Percentiles rank a stretch among this genome's conserved stretches.
These are phyloP conservation scores for Talaromyces rugulosus DNA, from an alignment of 2,329 filamentous ascomycete genomes.

Conservation along the genomic window DNA sequence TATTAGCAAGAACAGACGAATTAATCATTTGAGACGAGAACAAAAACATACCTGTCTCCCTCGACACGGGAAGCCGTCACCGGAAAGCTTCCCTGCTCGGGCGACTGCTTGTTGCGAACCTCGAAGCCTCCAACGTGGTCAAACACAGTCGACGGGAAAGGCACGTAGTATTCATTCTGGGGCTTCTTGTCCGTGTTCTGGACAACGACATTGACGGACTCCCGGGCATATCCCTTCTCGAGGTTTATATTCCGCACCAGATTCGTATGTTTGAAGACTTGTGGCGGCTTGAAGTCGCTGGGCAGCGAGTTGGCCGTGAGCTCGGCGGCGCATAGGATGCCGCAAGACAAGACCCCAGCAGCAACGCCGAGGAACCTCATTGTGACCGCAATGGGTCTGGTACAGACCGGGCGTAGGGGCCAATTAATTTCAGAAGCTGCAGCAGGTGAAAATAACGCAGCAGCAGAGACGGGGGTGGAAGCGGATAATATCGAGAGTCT, in stretches of 20 bases:
- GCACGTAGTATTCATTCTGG: conserved; percentile 86
- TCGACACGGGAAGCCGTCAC: conserved; percentile 66
- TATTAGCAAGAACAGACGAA: conserved; percentile 2
- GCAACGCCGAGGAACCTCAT: conserved; percentile 41
- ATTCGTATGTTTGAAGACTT: conserved; percentile 91
- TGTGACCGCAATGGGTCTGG: conserved; percentile 24
- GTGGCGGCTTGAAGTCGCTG: conserved; percentile 69
- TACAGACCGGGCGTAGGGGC: conserved; percentile 23
- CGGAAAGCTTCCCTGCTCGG: conserved; percentile 61
- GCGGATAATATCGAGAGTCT: not conserved
- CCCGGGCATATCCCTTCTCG: conserved; percentile 87
- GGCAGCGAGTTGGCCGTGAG: conserved; percentile 33
- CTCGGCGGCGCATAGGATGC: conserved; percentile 28
- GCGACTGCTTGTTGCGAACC: conserved; percentile 86
- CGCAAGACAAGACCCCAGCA: conserved; percentile 29
- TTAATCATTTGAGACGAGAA: not conserved
- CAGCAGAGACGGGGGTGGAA: conserved; percentile 8
- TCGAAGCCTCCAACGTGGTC: conserved; percentile 78
- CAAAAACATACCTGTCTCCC: conserved; percentile 42
- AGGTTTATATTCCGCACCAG: conserved; percentile 84
- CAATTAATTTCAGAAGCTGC: conserved; percentile 17
- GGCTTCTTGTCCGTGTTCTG: conserved; percentile 77
- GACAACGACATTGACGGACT: conserved; percentile 89
- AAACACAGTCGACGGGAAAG: conserved; percentile 74
- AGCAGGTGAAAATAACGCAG: conserved; percentile 11